Percentiles rank a stretch among this genome's conserved stretches.
Conservation (phyloP, 2,329 filamentous ascomycete species). For the Knoxdaviesia capensis region DNA sequence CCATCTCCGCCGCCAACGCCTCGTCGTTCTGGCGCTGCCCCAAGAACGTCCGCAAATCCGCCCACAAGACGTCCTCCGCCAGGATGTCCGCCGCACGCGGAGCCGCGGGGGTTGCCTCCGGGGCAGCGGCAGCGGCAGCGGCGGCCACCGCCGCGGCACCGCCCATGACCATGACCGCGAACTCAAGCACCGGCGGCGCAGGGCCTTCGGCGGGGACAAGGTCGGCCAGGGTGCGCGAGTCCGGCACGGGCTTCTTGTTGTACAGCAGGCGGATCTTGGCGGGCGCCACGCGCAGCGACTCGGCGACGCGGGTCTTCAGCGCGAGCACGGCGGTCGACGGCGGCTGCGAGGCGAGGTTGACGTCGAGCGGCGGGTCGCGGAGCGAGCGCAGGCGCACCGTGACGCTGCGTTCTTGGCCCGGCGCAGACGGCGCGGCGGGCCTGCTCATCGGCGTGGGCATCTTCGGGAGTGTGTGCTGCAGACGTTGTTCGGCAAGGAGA, state of each 20-base stretch:
- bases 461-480: slow-evolving; percentile 51
- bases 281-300: slow-evolving; percentile 39
- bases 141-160: slow-evolving; percentile 29
- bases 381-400: slow-evolving; percentile 52
- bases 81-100: slow-evolving; percentile 38
- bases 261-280: slow-evolving; percentile 72
- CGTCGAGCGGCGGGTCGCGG: slow-evolving; percentile 51
- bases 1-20: slow-evolving; percentile 40
- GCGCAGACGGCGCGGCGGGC: slow-evolving; percentile 22
- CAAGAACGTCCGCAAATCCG: slow-evolving; percentile 64
- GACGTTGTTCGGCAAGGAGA: neutral
- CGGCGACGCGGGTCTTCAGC: slow-evolving; percentile 50
- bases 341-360: slow-evolving; percentile 42
- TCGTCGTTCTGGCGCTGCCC: slow-evolving; percentile 59
- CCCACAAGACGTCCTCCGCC: slow-evolving; percentile 63
- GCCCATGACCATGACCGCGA: slow-evolving; percentile 75
- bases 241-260: slow-evolving; percentile 68
- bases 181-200: slow-evolving; percentile 36
- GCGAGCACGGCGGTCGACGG: slow-evolving; percentile 58
- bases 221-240: slow-evolving; percentile 61
- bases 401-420: slow-evolving; percentile 29
- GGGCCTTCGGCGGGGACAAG: slow-evolving; percentile 32
- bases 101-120: slow-evolving; percentile 15
- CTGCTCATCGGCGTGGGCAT: slow-evolving; percentile 37
- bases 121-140: slow-evolving; percentile 11